These are phyloP conservation scores for Backusella sp. DNA, from an alignment of 192 early-diverging fungal genomes.

Conservation along the genomic window DNA sequence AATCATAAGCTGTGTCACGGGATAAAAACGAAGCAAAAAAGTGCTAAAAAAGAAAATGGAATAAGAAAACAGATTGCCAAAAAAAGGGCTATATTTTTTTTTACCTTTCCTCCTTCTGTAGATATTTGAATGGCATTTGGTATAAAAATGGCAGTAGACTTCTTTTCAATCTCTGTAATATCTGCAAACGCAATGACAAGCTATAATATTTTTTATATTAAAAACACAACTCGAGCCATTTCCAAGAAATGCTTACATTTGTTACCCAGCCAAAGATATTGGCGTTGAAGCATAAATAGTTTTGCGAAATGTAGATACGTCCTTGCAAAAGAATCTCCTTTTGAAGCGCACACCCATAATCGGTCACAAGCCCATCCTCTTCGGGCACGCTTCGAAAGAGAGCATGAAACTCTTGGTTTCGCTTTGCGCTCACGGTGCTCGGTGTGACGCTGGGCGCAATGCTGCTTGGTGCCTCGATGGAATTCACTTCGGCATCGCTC, in stretches of 20 bases:
- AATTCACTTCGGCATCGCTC: background rate
- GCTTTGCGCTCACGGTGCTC: constrained; percentile 40
- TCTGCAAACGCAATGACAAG: constrained; percentile 75
- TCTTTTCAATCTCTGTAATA: constrained; percentile 82
- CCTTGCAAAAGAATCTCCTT: constrained; percentile 90
- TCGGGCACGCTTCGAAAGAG: constrained; percentile 57
- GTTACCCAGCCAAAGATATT: constrained; percentile 93
- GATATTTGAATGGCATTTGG: constrained; percentile 87
- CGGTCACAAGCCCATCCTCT: constrained; percentile 56
- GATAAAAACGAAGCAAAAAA: constrained; percentile 86
- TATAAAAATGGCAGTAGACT: constrained; percentile 79
- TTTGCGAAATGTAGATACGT: constrained; percentile 78
- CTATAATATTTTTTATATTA: constrained; percentile 12
- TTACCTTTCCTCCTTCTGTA: constrained; percentile 64
- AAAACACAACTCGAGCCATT: too few species aligned
- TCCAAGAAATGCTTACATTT: constrained; percentile 42
- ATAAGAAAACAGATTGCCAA: background rate
- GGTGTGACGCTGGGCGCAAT: constrained; percentile 18
- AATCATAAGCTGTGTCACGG: constrained; percentile 75
- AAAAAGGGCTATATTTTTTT: background rate
- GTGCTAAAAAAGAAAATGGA: constrained; percentile 41
- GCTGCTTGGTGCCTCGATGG: background rate
- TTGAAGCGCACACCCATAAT: constrained; percentile 85
- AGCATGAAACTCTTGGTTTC: constrained; percentile 52
- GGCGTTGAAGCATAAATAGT: constrained; percentile 80